Evolutionary conservation across 169 alveolate genomes (phyloP), one percentile per base, ranked within the genome.

Genomic region (Eimeria necatrix): DNA sequence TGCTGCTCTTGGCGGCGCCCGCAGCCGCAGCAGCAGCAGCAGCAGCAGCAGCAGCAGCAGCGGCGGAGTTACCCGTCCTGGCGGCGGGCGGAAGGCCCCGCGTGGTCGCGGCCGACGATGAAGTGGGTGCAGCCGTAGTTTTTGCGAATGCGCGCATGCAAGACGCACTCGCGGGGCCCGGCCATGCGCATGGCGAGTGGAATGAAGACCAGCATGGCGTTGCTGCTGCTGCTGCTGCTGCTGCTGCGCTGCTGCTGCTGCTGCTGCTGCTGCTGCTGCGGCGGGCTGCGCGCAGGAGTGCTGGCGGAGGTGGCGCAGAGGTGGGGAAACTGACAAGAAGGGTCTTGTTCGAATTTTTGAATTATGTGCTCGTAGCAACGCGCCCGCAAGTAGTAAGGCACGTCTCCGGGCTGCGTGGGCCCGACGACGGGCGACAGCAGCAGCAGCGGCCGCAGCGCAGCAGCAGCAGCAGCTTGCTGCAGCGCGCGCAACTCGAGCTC

Each of bases 131-230:
- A 94, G 26, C 97, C 97, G 64, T 95, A 96, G 80, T 96, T 96
- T 49, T 91, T 93, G 61, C 97, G 71, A 24, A 96, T 91, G 26
- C 94, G 73, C 16, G 97, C 96, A 32, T 96, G 97, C 83, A 94
- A 78, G n/a, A 96, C 86, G 24, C 96, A 97, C 87, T 96, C 97
- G 8, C 97, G n/a, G 3, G 97, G 97, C 32, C 97, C 97, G 1
- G 96, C 97, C 97, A 96, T 91, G n/a, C 97, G 32, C 97, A 96
- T 96, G 20, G 97, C 96, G 9, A 96, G 56, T 3, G 97, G 97
- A 26, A 96, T 64, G 0, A 95, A 81, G 1, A 86, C 85, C 51
- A 96, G 32, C 85, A 91, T 56, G 18, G 85, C 96, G 20, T 61
- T 68, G 78, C 70, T 60, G 12, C n/a, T 46, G 59, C 85, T 73